Base-by-base conservation (phyloP, 1,284 basidiomycete species). In the Sutorius eximius region DNA sequence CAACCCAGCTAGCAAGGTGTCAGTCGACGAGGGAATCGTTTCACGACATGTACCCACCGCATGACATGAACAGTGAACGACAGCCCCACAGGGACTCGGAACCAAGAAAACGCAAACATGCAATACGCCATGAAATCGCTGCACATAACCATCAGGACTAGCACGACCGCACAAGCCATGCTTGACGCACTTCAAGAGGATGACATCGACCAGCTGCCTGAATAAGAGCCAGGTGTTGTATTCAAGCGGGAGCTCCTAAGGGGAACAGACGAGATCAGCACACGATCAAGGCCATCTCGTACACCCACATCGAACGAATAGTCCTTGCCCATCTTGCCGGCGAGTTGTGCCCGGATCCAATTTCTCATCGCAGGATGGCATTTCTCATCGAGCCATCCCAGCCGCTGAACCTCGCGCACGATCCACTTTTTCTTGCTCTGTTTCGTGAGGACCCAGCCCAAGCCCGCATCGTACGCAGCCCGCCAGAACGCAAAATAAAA, bases 341-440 rank as follows among this genome's bases (percentile, higher is more conserved):
- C 85, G 8, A 98, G 81, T 66, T 98, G 93, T 45, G 81, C 79
- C 60, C 87, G 82, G 68, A 97, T 91, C 95, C 95, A 98, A 41
- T 78, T 73, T 41, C 89, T 79, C 57, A 91, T 75, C 43, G 72
- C 72, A 9, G 91, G 86, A 49, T 81, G 74, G 27, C 84, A 82
- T 53, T 79, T 73, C 56, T 80, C 78, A 69, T 98, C 95, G 45
- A 98, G 81, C 94, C 95, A 98, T 6, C 94, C 95, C 44, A 86
- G 74, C 15, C 79, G 76, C 56, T 90, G 84, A 5, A 98, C 81
- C 58, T 89, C 83, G 32, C 85, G 80, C 45, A 98, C 93, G 62
- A 99, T 92, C 90, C 92, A 98, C 65, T 85, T 89, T 73, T 84
- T 86, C 76, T 96, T 95, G 77, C 91, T 94, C 75, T 99, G 96